A percentile compares a stretch with the other conserved stretches of the same genome.
phyloP scores from a whole-genome alignment of 148 eudicot species.

The Agrostemma githago region DNA sequence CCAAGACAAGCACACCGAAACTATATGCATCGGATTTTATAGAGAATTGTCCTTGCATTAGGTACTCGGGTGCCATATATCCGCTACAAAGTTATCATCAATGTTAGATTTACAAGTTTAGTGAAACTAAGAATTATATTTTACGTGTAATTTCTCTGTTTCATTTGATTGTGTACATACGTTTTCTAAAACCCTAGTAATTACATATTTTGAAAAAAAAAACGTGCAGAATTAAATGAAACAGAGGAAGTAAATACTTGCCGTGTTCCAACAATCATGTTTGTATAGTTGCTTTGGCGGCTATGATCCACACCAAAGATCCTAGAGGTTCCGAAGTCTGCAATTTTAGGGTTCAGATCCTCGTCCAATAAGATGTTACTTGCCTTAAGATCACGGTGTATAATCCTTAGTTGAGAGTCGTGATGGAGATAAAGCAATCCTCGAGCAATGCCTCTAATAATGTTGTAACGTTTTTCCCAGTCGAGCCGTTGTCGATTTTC shows the following conservation, averaged over 20 bases:
- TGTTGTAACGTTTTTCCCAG: conserved; percentile 27
- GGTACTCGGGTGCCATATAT: conserved; percentile 34
- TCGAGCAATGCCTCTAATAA: conserved; percentile 29
- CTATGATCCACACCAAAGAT: conserved; percentile 28
- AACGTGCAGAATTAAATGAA: too few relatives aligned
- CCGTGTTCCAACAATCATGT: conserved; percentile 27
- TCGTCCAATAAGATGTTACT: conserved; percentile 29
- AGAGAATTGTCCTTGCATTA: conserved; percentile 21
- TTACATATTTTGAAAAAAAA: too few relatives aligned
- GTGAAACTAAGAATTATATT: too few relatives aligned
- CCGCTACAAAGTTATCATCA: conserved; percentile 29
- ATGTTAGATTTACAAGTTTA: too few relatives aligned
- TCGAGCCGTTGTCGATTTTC: conserved; percentile 14
- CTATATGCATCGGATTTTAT: conserved; percentile 24
- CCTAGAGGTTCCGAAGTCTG: conserved; percentile 40
- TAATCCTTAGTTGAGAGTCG: conserved; percentile 28
- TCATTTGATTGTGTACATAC: too few relatives aligned
- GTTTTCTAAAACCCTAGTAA: too few relatives aligned
- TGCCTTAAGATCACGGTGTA: conserved; percentile 33
- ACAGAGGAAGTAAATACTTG: conserved; percentile 5
- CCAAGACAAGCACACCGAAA: conserved; percentile 28
- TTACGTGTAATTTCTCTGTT: too few relatives aligned
- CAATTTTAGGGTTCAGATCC: conserved; percentile 31
- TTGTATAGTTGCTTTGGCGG: conserved; percentile 24
- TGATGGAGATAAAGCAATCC: conserved; percentile 35